A percentile compares a stretch with the other conserved stretches of the same genome.
Conservation (phyloP, 345 rosid genomes). For the Salix suchowensis region DNA sequence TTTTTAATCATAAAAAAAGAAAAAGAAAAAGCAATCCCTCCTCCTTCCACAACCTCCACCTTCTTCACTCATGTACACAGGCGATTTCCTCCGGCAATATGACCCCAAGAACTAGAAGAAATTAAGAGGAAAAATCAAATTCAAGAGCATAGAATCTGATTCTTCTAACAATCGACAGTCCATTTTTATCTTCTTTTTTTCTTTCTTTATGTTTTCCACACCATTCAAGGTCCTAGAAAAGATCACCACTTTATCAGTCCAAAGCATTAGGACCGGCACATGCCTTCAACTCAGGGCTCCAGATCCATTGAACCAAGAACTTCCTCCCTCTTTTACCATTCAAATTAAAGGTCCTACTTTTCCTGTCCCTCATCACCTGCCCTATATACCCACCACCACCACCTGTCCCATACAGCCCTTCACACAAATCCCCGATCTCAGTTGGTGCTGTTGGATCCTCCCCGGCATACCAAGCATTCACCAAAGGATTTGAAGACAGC, state of each 20-base stretch:
- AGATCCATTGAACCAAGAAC: constrained; percentile 86
- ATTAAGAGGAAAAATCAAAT: neutral
- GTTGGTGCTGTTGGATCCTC: constrained; percentile 96
- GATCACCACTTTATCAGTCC: constrained; percentile 29
- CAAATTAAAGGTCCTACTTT: constrained; percentile 66
- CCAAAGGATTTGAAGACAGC: constrained; percentile 72
- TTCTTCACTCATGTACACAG: neutral
- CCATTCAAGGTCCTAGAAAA: neutral
- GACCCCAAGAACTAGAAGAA: neutral
- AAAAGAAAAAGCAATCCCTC: neutral
- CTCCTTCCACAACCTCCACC: neutral
- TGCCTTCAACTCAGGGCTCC: constrained; percentile 76
- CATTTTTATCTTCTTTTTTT: neutral
- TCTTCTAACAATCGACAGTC: neutral
- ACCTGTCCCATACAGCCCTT: constrained; percentile 88
- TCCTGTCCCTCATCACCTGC: constrained; percentile 64
- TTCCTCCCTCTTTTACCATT: constrained; percentile 64
- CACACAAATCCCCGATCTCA: constrained; percentile 81
- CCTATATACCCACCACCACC: constrained; percentile 95
- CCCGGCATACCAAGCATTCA: constrained; percentile 98
- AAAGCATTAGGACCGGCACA: constrained; percentile 78
- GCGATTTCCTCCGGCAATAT: neutral
- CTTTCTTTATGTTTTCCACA: neutral
- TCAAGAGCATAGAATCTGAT: constrained; percentile 1
- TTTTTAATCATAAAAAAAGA: neutral